phyloP scores from a whole-genome alignment of 768 basidiomycete genomes.

The Lactifluus hygrophoroides region DNA sequence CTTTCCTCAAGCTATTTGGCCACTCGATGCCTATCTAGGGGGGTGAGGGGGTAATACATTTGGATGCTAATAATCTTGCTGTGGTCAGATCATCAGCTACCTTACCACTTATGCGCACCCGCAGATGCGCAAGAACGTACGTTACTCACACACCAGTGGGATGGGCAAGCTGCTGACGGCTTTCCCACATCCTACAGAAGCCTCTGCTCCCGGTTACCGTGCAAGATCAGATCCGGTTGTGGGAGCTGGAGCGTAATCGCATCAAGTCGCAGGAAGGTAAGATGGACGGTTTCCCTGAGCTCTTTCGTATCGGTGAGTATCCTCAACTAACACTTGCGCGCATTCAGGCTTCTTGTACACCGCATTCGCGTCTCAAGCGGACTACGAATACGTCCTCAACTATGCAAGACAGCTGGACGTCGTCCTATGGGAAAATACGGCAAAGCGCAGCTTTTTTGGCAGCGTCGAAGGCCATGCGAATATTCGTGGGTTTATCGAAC shows the following conservation, averaged over 20 bases:
- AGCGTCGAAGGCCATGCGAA: slow-evolving; percentile 69
- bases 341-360: slow-evolving; percentile 76
- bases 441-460: slow-evolving; percentile 76
- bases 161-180: neutral
- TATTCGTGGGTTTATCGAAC: slow-evolving; percentile 73
- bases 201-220: slow-evolving; percentile 94
- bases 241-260: slow-evolving; percentile 94
- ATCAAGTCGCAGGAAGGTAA: slow-evolving; percentile 82
- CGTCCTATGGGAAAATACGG: slow-evolving; percentile 73
- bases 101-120: slow-evolving; percentile 92
- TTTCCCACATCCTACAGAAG: slow-evolving; percentile 43
- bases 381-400: slow-evolving; percentile 79
- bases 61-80: slow-evolving; percentile 4
- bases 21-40: neutral
- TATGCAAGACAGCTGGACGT: slow-evolving; percentile 80
- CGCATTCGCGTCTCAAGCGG: slow-evolving; percentile 75
- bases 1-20: neutral
- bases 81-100: slow-evolving; percentile 83
- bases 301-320: neutral
- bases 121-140: slow-evolving; percentile 92
- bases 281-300: slow-evolving; percentile 14
- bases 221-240: slow-evolving; percentile 94
- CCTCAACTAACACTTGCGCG: neutral
- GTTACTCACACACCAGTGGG: slow-evolving; percentile 20
- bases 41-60: neutral